Conservation (phyloP, 805 yeast genomes). For the Starmerella stigmatis region DNA sequence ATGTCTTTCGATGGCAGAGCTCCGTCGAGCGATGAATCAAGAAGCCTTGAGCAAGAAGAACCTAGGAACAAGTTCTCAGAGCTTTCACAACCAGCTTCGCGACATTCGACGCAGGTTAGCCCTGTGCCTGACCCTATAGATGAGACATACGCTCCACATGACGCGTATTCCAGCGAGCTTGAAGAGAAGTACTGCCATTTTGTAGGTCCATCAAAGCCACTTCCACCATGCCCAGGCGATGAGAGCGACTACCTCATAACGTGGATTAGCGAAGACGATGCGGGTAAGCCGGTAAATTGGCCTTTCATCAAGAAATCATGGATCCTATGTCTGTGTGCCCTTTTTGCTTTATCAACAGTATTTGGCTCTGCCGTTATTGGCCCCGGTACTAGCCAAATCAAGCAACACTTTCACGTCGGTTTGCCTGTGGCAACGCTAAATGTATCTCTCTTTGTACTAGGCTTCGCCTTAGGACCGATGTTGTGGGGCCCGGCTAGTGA, state of each 20-base stretch:
- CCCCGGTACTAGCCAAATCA: slow-evolving; percentile 41
- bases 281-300: slow-evolving; percentile 51
- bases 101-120: too few species aligned
- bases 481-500: slow-evolving; percentile 83
- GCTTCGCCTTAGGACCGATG: slow-evolving; percentile 86
- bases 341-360: slow-evolving; percentile 48
- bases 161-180: too few species aligned
- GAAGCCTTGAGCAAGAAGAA: too few species aligned
- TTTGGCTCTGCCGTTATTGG: slow-evolving; percentile 50
- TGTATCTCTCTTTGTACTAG: slow-evolving; percentile 70
- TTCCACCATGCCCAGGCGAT: slow-evolving; percentile 10
- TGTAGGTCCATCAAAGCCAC: background rate
- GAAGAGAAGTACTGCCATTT: background rate
- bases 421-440: slow-evolving; percentile 58
- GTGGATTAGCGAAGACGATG: slow-evolving; percentile 33
- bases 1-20: too few species aligned
- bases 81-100: too few species aligned
- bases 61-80: too few species aligned
- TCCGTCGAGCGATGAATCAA: too few species aligned
- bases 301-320: slow-evolving; percentile 23
- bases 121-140: too few species aligned
- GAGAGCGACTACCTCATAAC: slow-evolving; percentile 15
- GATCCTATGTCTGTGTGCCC: slow-evolving; percentile 39
- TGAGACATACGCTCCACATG: too few species aligned
- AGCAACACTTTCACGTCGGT: slow-evolving; percentile 49